A percentile compares a stretch with the other conserved stretches of the same genome.
These are phyloP conservation scores for Beta vulgaris DNA, from an alignment of 148 eudicot genomes.

Conservation along the genomic window DNA sequence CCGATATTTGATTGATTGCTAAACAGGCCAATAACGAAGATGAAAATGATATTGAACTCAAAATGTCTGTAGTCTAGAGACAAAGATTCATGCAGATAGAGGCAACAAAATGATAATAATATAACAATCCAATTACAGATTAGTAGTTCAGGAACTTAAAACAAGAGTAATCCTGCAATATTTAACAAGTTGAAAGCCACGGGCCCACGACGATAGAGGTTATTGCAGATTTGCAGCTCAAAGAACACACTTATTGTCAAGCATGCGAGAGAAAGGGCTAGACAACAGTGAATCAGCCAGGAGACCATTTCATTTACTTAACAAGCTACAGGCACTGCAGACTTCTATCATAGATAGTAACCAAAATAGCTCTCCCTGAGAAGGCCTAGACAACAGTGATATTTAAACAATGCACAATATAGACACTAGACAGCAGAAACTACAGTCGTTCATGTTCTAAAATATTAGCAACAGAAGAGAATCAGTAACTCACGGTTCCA, in stretches of 20 bases:
- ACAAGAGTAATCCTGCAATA: too few relatives aligned
- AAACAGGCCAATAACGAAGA: too few relatives aligned
- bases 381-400: not conserved
- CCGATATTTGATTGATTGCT: too few relatives aligned
- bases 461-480: not conserved
- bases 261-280: not conserved
- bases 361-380: not conserved
- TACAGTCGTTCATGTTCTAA: not conserved
- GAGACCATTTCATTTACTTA: not conserved
- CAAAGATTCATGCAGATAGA: not conserved
- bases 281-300: not conserved
- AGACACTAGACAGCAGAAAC: not conserved
- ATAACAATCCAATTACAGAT: not conserved
- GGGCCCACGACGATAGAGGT: too few relatives aligned
- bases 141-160: not conserved
- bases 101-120: not conserved
- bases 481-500: slow-evolving; percentile 52
- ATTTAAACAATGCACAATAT: not conserved
- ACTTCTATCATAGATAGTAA: not conserved
- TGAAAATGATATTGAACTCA: too few relatives aligned
- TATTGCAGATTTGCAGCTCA: not conserved
- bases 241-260: not conserved
- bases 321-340: not conserved
- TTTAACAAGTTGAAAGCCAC: too few relatives aligned
- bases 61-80: not conserved